Conservation (phyloP, 2,329 filamentous ascomycete genomes). For the Metarhizium robertsii region DNA sequence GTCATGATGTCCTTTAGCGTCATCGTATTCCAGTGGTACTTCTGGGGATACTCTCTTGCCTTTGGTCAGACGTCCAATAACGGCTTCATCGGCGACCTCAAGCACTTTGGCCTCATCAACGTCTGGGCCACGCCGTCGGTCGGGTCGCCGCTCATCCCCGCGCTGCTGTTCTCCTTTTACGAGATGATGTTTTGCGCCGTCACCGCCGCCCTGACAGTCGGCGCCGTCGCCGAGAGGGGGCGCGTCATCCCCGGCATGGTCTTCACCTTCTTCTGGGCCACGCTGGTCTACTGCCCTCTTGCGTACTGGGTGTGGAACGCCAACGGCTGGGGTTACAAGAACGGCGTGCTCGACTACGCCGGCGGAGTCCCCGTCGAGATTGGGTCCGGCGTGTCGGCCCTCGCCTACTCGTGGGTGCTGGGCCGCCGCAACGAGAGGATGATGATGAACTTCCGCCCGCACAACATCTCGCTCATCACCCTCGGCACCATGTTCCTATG, state of each 20-base stretch:
- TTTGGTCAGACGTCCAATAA: constrained; percentile 77
- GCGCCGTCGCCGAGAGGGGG: constrained; percentile 87
- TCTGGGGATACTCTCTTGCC: constrained; percentile 95
- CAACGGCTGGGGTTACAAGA: constrained; percentile 86
- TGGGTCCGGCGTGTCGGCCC: constrained; percentile 80
- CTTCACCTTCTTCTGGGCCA: constrained; percentile 94
- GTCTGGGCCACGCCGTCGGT: constrained; percentile 77
- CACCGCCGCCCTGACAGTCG: constrained; percentile 83
- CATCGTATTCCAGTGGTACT: constrained; percentile 97
- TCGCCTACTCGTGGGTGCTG: constrained; percentile 93
- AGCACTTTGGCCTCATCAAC: constrained; percentile 81
- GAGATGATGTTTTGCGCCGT: constrained; percentile 98
- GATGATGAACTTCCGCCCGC: constrained; percentile 99
- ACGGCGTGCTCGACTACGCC: constrained; percentile 92
- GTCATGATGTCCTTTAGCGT: constrained; percentile 90
- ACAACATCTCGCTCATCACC: constrained; percentile 96
- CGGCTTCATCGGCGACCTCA: constrained; percentile 84
- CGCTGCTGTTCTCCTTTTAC: constrained; percentile 89
- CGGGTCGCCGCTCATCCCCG: constrained; percentile 79
- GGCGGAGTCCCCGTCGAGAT: constrained; percentile 97
- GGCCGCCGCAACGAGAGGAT: constrained; percentile 96
- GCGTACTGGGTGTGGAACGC: constrained; percentile 95
- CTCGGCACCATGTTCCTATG: constrained; percentile 92
- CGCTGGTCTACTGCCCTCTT: constrained; percentile 92
- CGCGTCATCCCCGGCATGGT: constrained; percentile 89